These are phyloP conservation scores for Aeschynomene evenia DNA, from an alignment of 306 rosid genomes.

Conservation along the genomic window DNA sequence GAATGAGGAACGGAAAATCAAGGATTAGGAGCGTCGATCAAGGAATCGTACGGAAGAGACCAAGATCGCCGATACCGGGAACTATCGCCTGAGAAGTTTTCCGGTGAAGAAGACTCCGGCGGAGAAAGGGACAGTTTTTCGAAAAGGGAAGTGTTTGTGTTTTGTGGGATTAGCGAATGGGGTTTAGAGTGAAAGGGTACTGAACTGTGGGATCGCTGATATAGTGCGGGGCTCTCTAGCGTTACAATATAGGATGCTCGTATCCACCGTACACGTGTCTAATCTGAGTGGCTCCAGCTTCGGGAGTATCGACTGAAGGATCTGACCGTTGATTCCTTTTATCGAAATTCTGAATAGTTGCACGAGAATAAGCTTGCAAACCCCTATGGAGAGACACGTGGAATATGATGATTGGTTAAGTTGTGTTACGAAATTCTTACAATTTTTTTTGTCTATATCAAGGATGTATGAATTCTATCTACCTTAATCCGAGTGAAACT, in stretches of 20 bases:
- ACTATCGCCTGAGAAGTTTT: slow-evolving; percentile 26
- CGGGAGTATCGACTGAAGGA: background rate
- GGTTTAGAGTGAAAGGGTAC: slow-evolving; percentile 7
- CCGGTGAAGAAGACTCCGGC: slow-evolving; percentile 42
- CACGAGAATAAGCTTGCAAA: background rate
- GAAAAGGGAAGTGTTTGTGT: background rate
- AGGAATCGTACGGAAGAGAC: background rate
- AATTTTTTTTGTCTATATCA: no score
- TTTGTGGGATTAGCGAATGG: slow-evolving; percentile 2
- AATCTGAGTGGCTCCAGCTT: background rate
- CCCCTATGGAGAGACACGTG: background rate
- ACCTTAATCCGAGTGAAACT: no score
- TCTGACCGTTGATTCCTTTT: background rate
- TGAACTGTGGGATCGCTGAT: slow-evolving; percentile 16
- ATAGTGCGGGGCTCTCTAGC: slow-evolving; percentile 15
- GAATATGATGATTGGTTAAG: background rate
- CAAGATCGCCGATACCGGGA: slow-evolving; percentile 26
- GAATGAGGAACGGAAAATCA: slow-evolving; percentile 20
- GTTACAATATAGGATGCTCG: background rate
- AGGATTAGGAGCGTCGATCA: slow-evolving; percentile 32
- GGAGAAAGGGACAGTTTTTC: slow-evolving; percentile 19
- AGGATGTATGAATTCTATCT: no score
- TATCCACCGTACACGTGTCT: slow-evolving; percentile 25
- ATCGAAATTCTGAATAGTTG: background rate
- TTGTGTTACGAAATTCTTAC: background rate